Evolutionary conservation across 208 protist species (phyloP).

Genomic region (Blechomonas ayalai): DNA sequence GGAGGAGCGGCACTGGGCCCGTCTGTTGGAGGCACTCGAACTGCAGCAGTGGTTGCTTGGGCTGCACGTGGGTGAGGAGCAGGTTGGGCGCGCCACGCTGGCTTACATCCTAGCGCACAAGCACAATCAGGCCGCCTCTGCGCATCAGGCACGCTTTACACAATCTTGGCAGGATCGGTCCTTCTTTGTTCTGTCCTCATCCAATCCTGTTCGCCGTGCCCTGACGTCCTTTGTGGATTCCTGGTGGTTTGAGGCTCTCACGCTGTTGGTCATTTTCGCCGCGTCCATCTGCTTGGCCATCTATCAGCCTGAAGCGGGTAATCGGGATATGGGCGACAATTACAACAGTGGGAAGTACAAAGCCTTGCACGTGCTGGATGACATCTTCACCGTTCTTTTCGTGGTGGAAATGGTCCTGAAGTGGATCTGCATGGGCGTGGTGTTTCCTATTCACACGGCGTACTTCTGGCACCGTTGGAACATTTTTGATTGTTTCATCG

Average conservation of each 20-base stretch:
- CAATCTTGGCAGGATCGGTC: constrained; percentile 61
- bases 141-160: constrained; percentile 22
- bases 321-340: constrained; percentile 51
- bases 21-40: constrained; percentile 64
- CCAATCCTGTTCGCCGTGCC: constrained; percentile 41
- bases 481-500: constrained; percentile 85
- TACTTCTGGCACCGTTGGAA: constrained; percentile 90
- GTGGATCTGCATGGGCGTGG: constrained; percentile 80
- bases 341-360: constrained; percentile 67
- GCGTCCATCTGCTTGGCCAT: constrained; percentile 73
- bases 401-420: constrained; percentile 84
- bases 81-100: constrained; percentile 82
- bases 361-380: constrained; percentile 66
- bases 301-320: constrained; percentile 40
- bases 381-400: constrained; percentile 83
- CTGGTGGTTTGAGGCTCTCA: constrained; percentile 57
- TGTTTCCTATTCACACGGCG: constrained; percentile 56
- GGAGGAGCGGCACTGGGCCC: constrained; percentile 62
- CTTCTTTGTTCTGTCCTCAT: constrained; percentile 56
- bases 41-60: constrained; percentile 82
- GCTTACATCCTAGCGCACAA: constrained; percentile 80
- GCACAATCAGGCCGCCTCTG: constrained; percentile 42
- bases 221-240: constrained; percentile 42
- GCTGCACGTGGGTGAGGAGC: constrained; percentile 87
- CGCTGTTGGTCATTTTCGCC: constrained; percentile 55